phyloP scores from a whole-genome alignment of 176 grass and related monocot species.

The Oryza coarctata region DNA sequence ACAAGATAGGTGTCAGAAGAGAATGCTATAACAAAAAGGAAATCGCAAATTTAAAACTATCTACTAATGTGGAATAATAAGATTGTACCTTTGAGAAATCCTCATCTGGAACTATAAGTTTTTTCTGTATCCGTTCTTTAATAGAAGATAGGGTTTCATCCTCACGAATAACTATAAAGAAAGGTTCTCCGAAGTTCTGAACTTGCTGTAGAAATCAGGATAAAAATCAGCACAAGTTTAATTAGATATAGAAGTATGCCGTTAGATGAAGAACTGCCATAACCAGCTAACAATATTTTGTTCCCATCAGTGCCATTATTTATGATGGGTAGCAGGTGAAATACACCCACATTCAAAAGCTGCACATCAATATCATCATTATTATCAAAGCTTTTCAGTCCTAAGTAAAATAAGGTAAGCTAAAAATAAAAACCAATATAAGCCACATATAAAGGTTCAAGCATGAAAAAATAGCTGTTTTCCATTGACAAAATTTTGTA shows the following conservation, averaged over 20 bases:
- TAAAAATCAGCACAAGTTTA: constrained; percentile 25
- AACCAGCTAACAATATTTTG: neutral
- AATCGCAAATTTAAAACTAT: neutral
- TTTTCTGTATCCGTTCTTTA: constrained; percentile 89
- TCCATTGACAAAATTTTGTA: no score
- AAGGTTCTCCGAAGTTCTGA: constrained; percentile 98
- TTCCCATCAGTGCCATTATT: neutral
- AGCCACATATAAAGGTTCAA: no score
- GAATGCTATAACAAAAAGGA: constrained; percentile 5
- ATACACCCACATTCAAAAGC: neutral
- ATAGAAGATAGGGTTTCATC: constrained; percentile 80
- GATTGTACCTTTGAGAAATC: constrained; percentile 90
- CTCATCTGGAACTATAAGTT: constrained; percentile 82
- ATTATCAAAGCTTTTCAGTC: no score
- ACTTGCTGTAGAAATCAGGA: constrained; percentile 63
- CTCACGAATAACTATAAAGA: constrained; percentile 97
- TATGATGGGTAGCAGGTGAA: neutral
- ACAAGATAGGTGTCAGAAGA: neutral
- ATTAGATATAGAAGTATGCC: constrained; percentile 11
- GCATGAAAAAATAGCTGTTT: no score
- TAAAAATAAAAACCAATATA: no score
- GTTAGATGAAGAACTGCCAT: neutral
- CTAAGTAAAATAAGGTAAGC: no score
- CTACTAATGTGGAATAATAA: neutral
- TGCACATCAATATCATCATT: neutral